Base-by-base conservation (phyloP, 2,329 filamentous ascomycete species). In the Neofusicoccum sp. region DNA sequence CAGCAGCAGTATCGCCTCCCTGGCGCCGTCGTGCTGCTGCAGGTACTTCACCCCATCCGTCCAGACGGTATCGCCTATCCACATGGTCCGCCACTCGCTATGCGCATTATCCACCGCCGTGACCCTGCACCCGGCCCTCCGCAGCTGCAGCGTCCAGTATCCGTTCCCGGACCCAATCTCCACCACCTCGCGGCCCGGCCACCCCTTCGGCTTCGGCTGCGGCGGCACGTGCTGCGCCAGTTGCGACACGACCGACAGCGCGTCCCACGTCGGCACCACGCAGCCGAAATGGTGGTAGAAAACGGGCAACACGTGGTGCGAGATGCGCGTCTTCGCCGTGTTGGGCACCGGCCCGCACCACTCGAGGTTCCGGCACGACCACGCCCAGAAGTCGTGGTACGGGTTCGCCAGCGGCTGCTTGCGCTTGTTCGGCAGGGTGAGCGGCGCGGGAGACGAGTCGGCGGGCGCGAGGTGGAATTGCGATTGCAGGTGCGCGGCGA, bases 251-350 rank as follows among this genome's bases (percentile, higher is more conserved):
- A 88, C 76, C 63, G 82, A 77, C 11, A 92, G 76, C 1, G 83
- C 79, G 66, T 90, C 87, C 71, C 88, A 87, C 8, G 83, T 84
- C 0, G 89, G 89, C 20, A 86, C 86, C 1, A 84, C 83, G 74
- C 89, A 92, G 54, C 88, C 88, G 71, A 91, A 91, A 73, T 92
- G 89, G 75, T 91, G 89, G 81, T 91, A 91, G 60, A 91, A 80
- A 16, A 91, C 78, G 2, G 89, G 89, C 7, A 91, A 80, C 6
- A 90, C 79, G 66, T 89, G 87, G 73, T 92, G 89, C 53, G 82
- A 83, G 62, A 79, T 81, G 57, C 78, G 80, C 3, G 83, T 80
- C 28, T 79, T 74, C 14, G 78, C 79, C 3, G 86, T 83, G 36
- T 75, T 74, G 12, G 77, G 73, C 69, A 82, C 75, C 2, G 88